Evolutionary conservation across 2,329 filamentous ascomycete genomes (phyloP).

Genomic region (Dactylellina drechsleri): DNA sequence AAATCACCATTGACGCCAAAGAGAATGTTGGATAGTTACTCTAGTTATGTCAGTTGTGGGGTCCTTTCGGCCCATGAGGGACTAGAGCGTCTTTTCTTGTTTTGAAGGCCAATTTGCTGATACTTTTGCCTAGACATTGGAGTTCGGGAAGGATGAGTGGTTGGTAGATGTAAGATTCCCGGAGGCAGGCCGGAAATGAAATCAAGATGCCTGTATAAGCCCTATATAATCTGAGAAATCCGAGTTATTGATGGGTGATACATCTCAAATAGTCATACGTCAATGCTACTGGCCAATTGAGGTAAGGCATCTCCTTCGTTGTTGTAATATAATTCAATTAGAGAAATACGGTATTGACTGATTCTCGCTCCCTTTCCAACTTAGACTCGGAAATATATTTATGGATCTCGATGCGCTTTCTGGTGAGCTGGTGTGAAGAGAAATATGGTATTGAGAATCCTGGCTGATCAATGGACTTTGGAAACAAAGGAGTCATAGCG

Average conservation of each 20-base stretch:
- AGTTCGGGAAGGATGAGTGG: slow-evolving; percentile 78
- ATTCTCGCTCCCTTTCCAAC: slow-evolving; percentile 20
- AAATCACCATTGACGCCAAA: slow-evolving; percentile 72
- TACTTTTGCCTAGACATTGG: slow-evolving; percentile 66
- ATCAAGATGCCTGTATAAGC: no score
- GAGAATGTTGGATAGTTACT: slow-evolving; percentile 77
- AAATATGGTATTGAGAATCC: background rate
- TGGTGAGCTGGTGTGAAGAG: slow-evolving; percentile 59
- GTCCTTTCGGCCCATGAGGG: background rate
- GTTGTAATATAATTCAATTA: background rate
- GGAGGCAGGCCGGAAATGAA: no score
- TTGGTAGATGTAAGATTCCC: slow-evolving; percentile 69
- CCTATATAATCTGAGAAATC: no score
- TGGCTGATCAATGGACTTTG: background rate
- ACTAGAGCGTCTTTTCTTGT: no score
- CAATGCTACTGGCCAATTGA: slow-evolving; percentile 78
- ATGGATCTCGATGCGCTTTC: slow-evolving; percentile 84
- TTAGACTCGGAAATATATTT: slow-evolving; percentile 75
- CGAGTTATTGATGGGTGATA: background rate
- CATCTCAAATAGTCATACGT: slow-evolving; percentile 68
- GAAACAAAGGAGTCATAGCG: slow-evolving; percentile 70
- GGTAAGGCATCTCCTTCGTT: slow-evolving; percentile 61
- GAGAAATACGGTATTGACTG: slow-evolving; percentile 50
- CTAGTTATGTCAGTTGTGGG: slow-evolving; percentile 69
- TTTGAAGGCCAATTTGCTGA: slow-evolving; percentile 6